Evolutionary conservation across 495 filamentous ascomycete genomes (phyloP).

Genomic region (Neurospora africana): DNA sequence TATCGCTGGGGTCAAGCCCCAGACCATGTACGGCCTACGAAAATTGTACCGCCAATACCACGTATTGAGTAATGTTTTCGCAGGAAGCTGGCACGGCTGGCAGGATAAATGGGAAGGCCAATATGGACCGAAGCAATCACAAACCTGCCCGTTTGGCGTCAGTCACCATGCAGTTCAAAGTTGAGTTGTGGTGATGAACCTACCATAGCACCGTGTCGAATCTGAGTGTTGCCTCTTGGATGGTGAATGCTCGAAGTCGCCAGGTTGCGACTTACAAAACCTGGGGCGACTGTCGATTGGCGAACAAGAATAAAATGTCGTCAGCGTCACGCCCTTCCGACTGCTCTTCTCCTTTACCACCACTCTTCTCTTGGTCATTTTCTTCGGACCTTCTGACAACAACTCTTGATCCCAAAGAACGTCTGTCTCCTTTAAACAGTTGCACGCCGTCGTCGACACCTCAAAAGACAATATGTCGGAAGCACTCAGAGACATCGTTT

Average conservation of each 20-base stretch:
- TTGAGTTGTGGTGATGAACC: background rate
- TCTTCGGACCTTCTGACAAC: background rate
- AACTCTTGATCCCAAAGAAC: background rate
- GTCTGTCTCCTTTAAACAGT: background rate
- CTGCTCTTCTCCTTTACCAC: background rate
- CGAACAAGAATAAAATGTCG: background rate
- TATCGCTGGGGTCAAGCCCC: too few species aligned
- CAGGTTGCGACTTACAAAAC: background rate
- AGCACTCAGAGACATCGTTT: background rate
- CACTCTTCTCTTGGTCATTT: background rate
- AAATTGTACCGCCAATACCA: too few species aligned
- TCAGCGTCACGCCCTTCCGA: background rate
- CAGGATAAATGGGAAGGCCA: too few species aligned
- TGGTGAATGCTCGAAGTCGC: background rate
- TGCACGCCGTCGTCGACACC: background rate
- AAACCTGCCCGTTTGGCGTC: background rate
- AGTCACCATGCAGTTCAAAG: background rate
- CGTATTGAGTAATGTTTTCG: too few species aligned
- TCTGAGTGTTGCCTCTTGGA: background rate
- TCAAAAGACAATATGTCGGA: background rate
- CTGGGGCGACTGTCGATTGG: background rate
- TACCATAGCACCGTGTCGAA: background rate
- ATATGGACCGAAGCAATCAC: too few species aligned
- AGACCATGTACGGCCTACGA: too few species aligned
- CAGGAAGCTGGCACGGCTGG: too few species aligned